Conservation (phyloP, 805 yeast genomes). For the Sporopachydermia quercuum region DNA sequence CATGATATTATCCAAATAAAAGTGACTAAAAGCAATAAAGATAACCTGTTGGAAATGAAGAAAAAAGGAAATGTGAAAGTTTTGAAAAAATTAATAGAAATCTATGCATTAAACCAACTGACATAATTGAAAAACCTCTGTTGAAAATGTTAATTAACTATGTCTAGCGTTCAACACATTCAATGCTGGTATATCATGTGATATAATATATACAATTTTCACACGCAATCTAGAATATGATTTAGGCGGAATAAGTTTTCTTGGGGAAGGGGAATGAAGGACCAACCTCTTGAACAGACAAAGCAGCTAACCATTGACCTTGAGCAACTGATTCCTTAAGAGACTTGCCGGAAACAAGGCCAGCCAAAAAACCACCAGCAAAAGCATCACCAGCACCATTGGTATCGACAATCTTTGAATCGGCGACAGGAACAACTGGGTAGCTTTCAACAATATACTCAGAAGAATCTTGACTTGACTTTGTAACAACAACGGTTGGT, state of each 20-base stretch:
- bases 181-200: too few relatives aligned
- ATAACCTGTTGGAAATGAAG: too few relatives aligned
- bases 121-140: too few relatives aligned
- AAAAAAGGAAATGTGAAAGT: too few relatives aligned
- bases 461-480: slow-evolving; percentile 21
- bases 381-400: slow-evolving; percentile 99
- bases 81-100: too few relatives aligned
- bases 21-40: too few relatives aligned
- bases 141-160: too few relatives aligned
- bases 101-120: too few relatives aligned
- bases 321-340: slow-evolving; percentile 48
- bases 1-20: too few relatives aligned
- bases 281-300: slow-evolving; percentile 86
- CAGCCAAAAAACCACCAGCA: slow-evolving; percentile 92
- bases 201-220: too few relatives aligned
- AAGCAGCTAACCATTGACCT: slow-evolving; percentile 95
- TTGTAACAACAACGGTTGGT: slow-evolving; percentile 67
- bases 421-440: slow-evolving; percentile 60
- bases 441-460: slow-evolving; percentile 33
- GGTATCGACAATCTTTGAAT: slow-evolving; percentile 67
- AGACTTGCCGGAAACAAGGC: slow-evolving; percentile 59
- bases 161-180: too few relatives aligned
- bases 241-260: slow-evolving; percentile 27
- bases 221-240: too few relatives aligned
- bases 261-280: slow-evolving; percentile 85